Percentiles rank a stretch among this genome's conserved stretches.
These are phyloP conservation scores for Bipolaris bicolor DNA, from an alignment of 2,329 filamentous ascomycete species.

Conservation along the genomic window DNA sequence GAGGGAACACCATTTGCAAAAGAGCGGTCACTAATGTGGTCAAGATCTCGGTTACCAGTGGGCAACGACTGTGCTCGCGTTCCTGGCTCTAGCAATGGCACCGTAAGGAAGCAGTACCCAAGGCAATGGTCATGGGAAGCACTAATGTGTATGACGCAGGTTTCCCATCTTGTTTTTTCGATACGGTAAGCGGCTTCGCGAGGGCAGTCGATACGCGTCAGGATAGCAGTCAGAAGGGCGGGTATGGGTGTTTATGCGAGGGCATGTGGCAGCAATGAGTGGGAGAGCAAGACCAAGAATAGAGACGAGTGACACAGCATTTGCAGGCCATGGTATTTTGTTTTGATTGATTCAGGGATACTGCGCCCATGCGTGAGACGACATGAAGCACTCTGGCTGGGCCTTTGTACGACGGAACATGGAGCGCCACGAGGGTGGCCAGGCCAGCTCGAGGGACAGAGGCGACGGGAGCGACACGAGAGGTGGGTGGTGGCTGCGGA, in stretches of 20 bases:
- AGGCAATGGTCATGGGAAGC: constrained; percentile 30
- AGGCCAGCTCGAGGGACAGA: constrained; percentile 38
- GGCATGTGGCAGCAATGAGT: constrained; percentile 21
- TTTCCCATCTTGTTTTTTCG: constrained; percentile 57
- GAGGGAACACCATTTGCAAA: constrained; percentile 36
- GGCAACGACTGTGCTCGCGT: constrained; percentile 56
- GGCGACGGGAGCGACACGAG: constrained; percentile 30
- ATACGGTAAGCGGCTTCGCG: constrained; percentile 57
- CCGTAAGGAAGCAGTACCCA: constrained; percentile 47
- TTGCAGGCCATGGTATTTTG: constrained; percentile 41
- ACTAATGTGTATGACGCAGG: constrained; percentile 46
- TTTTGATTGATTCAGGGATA: constrained; percentile 43
- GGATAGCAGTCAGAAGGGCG: constrained; percentile 26
- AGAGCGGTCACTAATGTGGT: constrained; percentile 54
- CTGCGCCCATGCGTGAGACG: constrained; percentile 43
- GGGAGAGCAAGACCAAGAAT: constrained; percentile 36
- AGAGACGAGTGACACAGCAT: constrained; percentile 44
- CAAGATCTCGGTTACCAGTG: constrained; percentile 57
- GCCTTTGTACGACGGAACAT: constrained; percentile 35
- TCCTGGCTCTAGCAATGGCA: constrained; percentile 57
- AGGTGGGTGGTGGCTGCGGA: constrained; percentile 30
- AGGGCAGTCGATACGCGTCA: constrained; percentile 55
- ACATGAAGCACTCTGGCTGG: constrained; percentile 41
- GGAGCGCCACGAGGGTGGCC: constrained; percentile 47
- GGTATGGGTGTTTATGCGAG: constrained; percentile 3